Evolutionary conservation across 371 early-diverging fungal species (phyloP).

Genomic region (Syncephalis fuscata): DNA sequence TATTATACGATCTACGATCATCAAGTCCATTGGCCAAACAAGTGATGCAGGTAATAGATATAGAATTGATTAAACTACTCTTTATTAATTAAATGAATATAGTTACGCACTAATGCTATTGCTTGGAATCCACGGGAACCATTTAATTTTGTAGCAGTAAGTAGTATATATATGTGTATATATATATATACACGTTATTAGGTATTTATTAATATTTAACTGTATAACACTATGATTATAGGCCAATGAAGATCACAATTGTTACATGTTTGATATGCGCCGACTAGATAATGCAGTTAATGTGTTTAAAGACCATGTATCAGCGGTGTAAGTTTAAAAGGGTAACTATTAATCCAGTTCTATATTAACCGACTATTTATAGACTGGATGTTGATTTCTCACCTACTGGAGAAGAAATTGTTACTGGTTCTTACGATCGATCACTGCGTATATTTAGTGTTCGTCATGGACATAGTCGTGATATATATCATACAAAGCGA

Average conservation of each 20-base stretch:
- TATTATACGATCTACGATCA: slow-evolving; percentile 85
- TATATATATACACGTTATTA: no score
- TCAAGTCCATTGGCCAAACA: slow-evolving; percentile 61
- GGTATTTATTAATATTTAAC: not conserved
- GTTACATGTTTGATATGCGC: slow-evolving; percentile 94
- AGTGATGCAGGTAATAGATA: slow-evolving; percentile 30
- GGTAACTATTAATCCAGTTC: not conserved
- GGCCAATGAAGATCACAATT: slow-evolving; percentile 97
- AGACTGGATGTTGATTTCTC: slow-evolving; percentile 91
- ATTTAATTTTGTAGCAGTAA: slow-evolving; percentile 63
- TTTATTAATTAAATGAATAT: not conserved
- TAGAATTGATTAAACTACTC: no score
- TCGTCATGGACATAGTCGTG: slow-evolving; percentile 68
- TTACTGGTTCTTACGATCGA: slow-evolving; percentile 91
- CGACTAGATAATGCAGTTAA: slow-evolving; percentile 68
- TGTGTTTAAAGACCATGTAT: slow-evolving; percentile 90
- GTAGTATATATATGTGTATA: slow-evolving; percentile 3
- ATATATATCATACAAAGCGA: slow-evolving; percentile 97
- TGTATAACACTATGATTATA: no score
- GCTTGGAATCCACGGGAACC: slow-evolving; percentile 98
- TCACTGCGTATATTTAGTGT: slow-evolving; percentile 86
- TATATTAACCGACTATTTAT: no score
- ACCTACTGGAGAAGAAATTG: slow-evolving; percentile 94
- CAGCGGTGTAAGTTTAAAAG: slow-evolving; percentile 69
- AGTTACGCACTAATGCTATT: slow-evolving; percentile 79